Percentiles rank a stretch among this genome's conserved stretches.
Conservation (phyloP, 441 rosid species). For the Metrosideros polymorpha region DNA sequence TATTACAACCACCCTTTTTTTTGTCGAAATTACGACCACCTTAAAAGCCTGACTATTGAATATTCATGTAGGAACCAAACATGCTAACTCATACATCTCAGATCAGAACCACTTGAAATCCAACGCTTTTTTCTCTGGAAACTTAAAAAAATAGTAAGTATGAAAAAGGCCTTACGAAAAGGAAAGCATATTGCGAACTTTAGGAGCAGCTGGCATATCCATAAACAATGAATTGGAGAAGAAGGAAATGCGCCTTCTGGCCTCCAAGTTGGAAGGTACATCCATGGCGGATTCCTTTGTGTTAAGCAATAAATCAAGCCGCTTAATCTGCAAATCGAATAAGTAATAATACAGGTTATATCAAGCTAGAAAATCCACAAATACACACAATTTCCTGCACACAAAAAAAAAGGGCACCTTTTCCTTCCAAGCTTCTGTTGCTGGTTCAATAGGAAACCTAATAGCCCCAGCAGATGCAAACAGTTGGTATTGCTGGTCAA, state of each 20-base stretch:
- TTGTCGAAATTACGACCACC: not conserved
- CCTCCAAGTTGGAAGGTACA: conserved; percentile 98
- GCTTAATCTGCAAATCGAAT: conserved; percentile 55
- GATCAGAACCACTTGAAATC: not conserved
- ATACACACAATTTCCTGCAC: not conserved
- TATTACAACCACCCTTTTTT: not conserved
- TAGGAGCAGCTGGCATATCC: conserved; percentile 97
- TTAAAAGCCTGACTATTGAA: not conserved
- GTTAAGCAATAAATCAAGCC: conserved; percentile 82
- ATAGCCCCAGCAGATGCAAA: conserved; percentile 96
- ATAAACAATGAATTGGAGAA: conserved; percentile 98
- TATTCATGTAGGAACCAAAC: not conserved
- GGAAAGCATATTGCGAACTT: conserved; percentile 99
- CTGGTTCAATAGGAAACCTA: conserved; percentile 62
- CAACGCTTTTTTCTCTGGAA: not conserved
- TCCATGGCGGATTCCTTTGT: conserved; percentile 99
- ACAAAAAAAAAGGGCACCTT: conserved; percentile 39
- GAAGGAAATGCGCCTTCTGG: conserved; percentile 96
- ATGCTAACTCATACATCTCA: not conserved
- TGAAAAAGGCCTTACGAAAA: conserved; percentile 68
- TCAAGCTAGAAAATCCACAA: not conserved
- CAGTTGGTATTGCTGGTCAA: conserved; percentile 61
- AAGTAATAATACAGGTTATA: not conserved
- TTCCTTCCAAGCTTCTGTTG: conserved; percentile 95
- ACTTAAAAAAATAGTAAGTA: not conserved